Percentiles rank a stretch among this genome's conserved stretches.
Evolutionary conservation across 257 asterid species (phyloP).

Genomic region (Handroanthus guayacan): DNA sequence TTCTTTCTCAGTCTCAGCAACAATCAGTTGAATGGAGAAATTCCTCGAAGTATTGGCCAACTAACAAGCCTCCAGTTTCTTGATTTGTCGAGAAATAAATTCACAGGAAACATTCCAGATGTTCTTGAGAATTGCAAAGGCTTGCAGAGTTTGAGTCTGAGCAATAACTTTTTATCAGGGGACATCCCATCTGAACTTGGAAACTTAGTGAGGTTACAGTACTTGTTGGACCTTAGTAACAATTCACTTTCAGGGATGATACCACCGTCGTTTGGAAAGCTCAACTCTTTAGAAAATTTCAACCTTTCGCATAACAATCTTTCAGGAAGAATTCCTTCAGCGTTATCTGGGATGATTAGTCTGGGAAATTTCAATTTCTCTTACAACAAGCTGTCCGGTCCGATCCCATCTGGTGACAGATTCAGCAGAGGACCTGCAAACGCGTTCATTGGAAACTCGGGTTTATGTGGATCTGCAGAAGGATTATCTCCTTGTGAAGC

Average conservation of each 20-base stretch:
- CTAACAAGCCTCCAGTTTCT: conserved; percentile 51
- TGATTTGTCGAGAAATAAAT: conserved; percentile 57
- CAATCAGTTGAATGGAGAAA: conserved; percentile 62
- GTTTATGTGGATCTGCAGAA: too few species aligned
- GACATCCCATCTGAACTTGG: conserved; percentile 60
- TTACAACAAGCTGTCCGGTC: conserved; percentile 27
- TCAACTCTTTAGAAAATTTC: too few species aligned
- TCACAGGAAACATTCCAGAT: conserved; percentile 55
- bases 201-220: conserved; percentile 47
- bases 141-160: conserved; percentile 50
- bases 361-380: conserved; percentile 57
- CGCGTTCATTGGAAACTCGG: too few species aligned
- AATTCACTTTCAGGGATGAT: conserved; percentile 46
- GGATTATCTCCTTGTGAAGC: too few species aligned
- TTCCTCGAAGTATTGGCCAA: conserved; percentile 50
- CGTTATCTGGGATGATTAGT: conserved; percentile 55
- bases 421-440: background rate
- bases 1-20: conserved; percentile 55
- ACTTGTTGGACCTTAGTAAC: conserved; percentile 60
- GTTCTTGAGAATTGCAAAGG: conserved; percentile 44
- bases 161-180: conserved; percentile 59
- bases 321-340: too few species aligned
- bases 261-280: too few species aligned
- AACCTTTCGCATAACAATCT: too few species aligned
- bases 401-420: conserved; percentile 37